Percentiles rank a stretch among this genome's conserved stretches.
Conservation (phyloP, 1,284 basidiomycete species). For the Neolentinus lepideus region DNA sequence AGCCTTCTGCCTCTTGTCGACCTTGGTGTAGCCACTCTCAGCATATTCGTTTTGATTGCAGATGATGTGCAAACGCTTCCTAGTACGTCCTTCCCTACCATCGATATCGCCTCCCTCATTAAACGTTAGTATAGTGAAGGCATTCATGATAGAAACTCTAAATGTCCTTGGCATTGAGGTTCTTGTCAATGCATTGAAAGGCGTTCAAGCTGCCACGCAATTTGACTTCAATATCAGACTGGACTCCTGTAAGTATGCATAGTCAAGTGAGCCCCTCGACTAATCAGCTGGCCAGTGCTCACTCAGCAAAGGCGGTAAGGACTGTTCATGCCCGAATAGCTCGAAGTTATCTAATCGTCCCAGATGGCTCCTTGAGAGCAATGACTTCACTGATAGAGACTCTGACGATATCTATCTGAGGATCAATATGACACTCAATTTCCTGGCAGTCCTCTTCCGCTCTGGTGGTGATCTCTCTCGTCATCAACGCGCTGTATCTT, state of each 20-base stretch:
- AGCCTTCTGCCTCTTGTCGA: neutral
- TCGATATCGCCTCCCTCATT: neutral
- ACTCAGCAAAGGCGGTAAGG: neutral
- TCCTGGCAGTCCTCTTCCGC: constrained; percentile 27
- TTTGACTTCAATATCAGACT: constrained; percentile 9
- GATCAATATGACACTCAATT: constrained; percentile 18
- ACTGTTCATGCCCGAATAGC: neutral
- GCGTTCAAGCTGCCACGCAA: constrained; percentile 7
- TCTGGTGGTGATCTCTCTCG: constrained; percentile 15
- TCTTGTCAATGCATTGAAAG: constrained; percentile 7
- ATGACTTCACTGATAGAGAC: neutral
- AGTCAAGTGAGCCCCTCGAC: neutral
- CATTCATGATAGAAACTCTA: constrained; percentile 32
- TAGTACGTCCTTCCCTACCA: neutral
- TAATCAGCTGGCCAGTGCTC: neutral
- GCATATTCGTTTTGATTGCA: constrained; percentile 12
- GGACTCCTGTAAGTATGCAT: constrained; percentile 9
- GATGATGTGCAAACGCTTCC: neutral
- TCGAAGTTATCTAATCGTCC: neutral
- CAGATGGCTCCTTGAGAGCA: neutral
- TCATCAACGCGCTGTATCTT: constrained; percentile 13
- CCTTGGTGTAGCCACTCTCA: constrained; percentile 7
- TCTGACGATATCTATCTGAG: constrained; percentile 2
- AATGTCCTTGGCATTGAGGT: constrained; percentile 11
- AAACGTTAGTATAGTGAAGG: constrained; percentile 27